Conservation (phyloP, 2,329 filamentous ascomycete species). For the Colletotrichum nymphaeae region DNA sequence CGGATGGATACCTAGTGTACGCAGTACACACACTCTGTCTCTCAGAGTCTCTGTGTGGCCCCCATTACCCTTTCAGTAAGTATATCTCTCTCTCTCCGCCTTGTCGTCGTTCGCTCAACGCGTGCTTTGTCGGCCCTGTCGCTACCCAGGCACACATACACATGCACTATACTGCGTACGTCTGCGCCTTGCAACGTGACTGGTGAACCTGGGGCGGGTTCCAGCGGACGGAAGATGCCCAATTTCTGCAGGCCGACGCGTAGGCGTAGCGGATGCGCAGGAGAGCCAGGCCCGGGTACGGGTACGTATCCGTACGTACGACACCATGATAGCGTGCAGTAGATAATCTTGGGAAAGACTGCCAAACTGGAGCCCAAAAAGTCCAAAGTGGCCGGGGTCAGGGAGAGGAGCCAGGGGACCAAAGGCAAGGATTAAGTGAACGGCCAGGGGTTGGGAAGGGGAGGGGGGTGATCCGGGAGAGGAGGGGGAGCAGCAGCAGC, state of each 20-base stretch:
- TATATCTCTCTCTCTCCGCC: background rate
- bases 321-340: slow-evolving; percentile 12
- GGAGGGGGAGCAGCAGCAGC: background rate
- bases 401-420: background rate
- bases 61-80: background rate
- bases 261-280: background rate
- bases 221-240: background rate
- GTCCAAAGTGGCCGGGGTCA: background rate
- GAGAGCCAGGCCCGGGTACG: background rate
- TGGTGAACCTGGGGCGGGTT: background rate
- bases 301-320: slow-evolving; percentile 6
- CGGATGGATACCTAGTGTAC: background rate
- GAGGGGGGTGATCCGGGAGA: slow-evolving; percentile 16
- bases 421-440: background rate
- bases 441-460: background rate
- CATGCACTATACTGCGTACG: slow-evolving; percentile 10
- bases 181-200: background rate
- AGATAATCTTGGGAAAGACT: slow-evolving; percentile 15
- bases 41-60: background rate
- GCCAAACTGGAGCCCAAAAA: slow-evolving; percentile 1
- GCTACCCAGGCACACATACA: background rate
- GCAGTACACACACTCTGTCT: background rate
- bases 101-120: background rate
- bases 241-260: slow-evolving; percentile 14
- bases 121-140: background rate